Evolutionary conservation across 2,329 filamentous ascomycete species (phyloP), one percentile per base, ranked within the genome.

Genomic region (Didymella arachidicola): DNA sequence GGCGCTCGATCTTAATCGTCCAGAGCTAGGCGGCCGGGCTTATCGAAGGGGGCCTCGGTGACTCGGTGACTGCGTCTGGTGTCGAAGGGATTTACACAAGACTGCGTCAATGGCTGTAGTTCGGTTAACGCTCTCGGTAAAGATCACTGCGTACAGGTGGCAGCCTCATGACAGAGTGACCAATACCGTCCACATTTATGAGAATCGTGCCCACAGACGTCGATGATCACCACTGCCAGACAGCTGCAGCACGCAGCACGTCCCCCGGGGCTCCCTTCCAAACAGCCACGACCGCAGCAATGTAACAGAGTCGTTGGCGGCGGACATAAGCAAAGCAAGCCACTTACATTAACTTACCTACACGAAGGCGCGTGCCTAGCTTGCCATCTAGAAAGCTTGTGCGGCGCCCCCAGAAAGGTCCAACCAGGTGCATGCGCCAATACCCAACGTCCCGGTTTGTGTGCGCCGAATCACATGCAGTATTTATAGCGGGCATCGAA

Each of bases 361-460:
- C 32, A 42, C 44, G 54, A 53, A 50, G 39, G 45, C 25, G 55
- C 43, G 42, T 29, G 38, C 34, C 38, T 27, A 46, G 25, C 18
- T 45, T 42, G 41, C 25, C 30, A 26, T 29, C 3, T 26, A 27
- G 3, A 46, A 59, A 53, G 50, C 50, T 59, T 54, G 50, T 50
- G 39, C 49, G 45, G 42, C 56, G 56, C 45, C 56, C 27, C 50
- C 56, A 45, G 50, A 39, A 41, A 34, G 39, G 39, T 27, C 26
- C 7, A 53, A 29, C 50, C 50, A 45, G 54, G 34, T 7, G 39
- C 30, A 25, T 44, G 50, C 39, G 30, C 26, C 26, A 38, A 27
- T 46, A 34, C 10, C 30, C 49, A 50, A 41, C 44, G 32, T 26
- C 19, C 32, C 25, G 39, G 22, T 32, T 41, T 22, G 12, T 39